Conservation (phyloP, 345 rosid genomes). For the Mallotus nudiflorus region DNA sequence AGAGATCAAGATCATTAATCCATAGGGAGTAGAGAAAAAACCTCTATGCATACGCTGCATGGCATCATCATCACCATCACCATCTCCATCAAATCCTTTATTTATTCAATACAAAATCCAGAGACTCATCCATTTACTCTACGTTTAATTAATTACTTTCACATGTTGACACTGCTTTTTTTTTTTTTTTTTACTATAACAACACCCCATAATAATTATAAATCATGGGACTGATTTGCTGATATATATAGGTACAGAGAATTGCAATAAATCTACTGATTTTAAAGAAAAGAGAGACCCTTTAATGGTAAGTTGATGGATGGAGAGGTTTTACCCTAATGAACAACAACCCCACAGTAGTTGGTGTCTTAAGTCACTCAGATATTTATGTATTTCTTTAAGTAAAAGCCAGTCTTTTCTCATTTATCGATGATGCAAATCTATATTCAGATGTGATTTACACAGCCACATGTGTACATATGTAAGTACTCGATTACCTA, state of each 20-base stretch:
- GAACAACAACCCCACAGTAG: slow-evolving; percentile 28
- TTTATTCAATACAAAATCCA: too few species aligned
- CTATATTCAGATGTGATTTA: slow-evolving; percentile 19
- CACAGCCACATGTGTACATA: not conserved
- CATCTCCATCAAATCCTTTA: not conserved
- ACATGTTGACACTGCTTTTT: not conserved
- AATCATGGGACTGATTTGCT: not conserved
- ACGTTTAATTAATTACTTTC: not conserved
- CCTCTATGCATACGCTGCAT: not conserved
- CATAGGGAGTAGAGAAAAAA: too few species aligned
- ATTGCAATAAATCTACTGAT: not conserved
- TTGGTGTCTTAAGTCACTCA: not conserved
- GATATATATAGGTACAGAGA: not conserved
- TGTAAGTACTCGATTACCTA: slow-evolving; percentile 22
- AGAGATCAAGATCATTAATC: too few species aligned
- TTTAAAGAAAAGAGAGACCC: not conserved
- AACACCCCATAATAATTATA: not conserved
- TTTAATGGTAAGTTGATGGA: slow-evolving; percentile 18
- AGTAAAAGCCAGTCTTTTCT: slow-evolving; percentile 9
- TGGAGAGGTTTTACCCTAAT: slow-evolving; percentile 11
- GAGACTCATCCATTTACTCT: not conserved
- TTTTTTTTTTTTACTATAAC: not conserved
- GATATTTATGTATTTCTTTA: slow-evolving; percentile 9
- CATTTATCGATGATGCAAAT: too few species aligned
- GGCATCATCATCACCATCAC: not conserved